phyloP scores from a whole-genome alignment of 371 early-diverging fungal genomes.

The Rhizopus delemar region DNA sequence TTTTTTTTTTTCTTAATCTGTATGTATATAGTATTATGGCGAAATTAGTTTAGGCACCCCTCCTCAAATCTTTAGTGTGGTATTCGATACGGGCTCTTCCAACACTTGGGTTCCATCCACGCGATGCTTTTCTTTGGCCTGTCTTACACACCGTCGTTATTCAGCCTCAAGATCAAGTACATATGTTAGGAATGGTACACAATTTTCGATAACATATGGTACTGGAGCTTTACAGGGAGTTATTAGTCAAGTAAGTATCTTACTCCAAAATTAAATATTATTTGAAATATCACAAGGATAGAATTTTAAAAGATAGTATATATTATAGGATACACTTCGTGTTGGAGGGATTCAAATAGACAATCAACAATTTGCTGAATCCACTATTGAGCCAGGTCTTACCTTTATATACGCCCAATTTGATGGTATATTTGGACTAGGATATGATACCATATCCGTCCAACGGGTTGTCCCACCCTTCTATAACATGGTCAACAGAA shows the following conservation, averaged over 20 bases:
- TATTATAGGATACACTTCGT: slow-evolving; percentile 50
- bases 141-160: slow-evolving; percentile 84
- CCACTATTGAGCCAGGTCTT: slow-evolving; percentile 87
- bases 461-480: slow-evolving; percentile 85
- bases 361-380: slow-evolving; percentile 84
- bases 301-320: too few species aligned
- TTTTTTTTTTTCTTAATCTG: neutral
- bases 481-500: slow-evolving; percentile 80
- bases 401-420: slow-evolving; percentile 84
- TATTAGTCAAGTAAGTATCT: slow-evolving; percentile 64
- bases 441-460: slow-evolving; percentile 89
- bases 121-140: slow-evolving; percentile 89
- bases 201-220: slow-evolving; percentile 90
- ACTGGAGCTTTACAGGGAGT: slow-evolving; percentile 91
- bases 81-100: slow-evolving; percentile 94
- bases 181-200: slow-evolving; percentile 83
- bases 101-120: slow-evolving; percentile 97
- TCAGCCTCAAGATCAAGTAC: slow-evolving; percentile 72
- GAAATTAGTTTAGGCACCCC: slow-evolving; percentile 86
- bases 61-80: slow-evolving; percentile 87
- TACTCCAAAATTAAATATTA: neutral
- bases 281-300: neutral
- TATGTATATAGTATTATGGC: slow-evolving; percentile 72
- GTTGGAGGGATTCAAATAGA: slow-evolving; percentile 66
- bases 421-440: slow-evolving; percentile 92